Evolutionary conservation across 805 yeast species (phyloP).

Genomic region (Saccharomyces paradoxus): DNA sequence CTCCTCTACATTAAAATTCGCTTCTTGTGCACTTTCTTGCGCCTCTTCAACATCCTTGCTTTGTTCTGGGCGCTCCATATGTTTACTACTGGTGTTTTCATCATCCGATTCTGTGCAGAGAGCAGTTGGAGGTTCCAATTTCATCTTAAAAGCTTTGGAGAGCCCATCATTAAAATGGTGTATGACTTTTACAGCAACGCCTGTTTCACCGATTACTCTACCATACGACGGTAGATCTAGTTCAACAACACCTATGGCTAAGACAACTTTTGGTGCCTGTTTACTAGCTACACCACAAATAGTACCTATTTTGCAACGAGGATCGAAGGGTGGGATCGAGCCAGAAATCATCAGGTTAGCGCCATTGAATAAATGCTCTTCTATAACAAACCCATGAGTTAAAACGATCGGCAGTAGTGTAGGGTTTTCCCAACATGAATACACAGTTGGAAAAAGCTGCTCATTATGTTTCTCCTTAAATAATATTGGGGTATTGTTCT

Average conservation of each 20-base stretch:
- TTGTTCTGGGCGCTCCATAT: constrained; percentile 4
- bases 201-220: constrained; percentile 53
- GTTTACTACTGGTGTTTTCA: constrained; percentile 3
- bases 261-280: constrained; percentile 50
- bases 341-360: constrained; percentile 81
- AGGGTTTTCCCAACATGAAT: constrained; percentile 63
- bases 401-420: constrained; percentile 54
- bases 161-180: constrained; percentile 65
- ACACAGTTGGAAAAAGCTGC: constrained; percentile 58
- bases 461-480: constrained; percentile 50
- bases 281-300: constrained; percentile 66
- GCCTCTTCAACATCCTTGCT: constrained; percentile 3
- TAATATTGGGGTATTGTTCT: constrained; percentile 63
- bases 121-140: constrained; percentile 36
- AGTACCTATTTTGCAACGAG: constrained; percentile 39
- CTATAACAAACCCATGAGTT: constrained; percentile 70
- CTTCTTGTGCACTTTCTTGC: constrained; percentile 4
- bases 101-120: constrained; percentile 11
- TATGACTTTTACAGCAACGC: constrained; percentile 69
- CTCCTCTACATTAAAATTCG: constrained; percentile 13
- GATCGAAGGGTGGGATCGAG: constrained; percentile 49
- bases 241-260: constrained; percentile 63
- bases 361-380: constrained; percentile 53
- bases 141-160: constrained; percentile 40
- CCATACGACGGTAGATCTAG: constrained; percentile 38